Evolutionary conservation across 305 asterid genomes (phyloP).

Genomic region (Euphrasia arctica): DNA sequence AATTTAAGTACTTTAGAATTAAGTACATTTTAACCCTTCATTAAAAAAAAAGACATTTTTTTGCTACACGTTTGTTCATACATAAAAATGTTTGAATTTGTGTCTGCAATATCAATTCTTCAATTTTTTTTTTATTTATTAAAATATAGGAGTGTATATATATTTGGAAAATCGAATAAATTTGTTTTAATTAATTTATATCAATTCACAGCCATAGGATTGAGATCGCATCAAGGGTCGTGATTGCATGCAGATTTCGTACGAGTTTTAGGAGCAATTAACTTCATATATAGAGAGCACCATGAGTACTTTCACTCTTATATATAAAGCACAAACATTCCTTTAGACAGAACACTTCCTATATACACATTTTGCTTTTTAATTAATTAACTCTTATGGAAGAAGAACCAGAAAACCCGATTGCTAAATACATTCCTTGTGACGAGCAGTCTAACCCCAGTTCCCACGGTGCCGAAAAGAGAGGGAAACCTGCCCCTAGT

Average conservation of each 20-base stretch:
- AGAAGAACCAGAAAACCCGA: neutral
- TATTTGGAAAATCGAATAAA: neutral
- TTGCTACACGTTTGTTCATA: no score
- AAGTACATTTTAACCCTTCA: no score
- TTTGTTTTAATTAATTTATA: neutral
- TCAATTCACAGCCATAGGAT: neutral
- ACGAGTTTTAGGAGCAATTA: neutral
- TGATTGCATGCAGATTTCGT: neutral
- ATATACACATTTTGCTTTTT: neutral
- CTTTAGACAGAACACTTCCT: neutral
- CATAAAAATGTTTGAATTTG: no score
- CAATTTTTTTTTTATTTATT: no score
- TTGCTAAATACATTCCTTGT: neutral
- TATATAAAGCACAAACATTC: neutral
- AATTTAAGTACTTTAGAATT: no score
- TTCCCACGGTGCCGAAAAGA: neutral
- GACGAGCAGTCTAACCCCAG: neutral
- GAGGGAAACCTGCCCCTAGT: constrained; percentile 25
- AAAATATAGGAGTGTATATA: no score
- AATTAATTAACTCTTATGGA: neutral
- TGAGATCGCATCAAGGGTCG: neutral
- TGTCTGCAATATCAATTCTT: no score
- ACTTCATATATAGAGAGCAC: neutral
- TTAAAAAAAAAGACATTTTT: no score
- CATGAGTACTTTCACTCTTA: neutral